Evolutionary conservation across 75 land plant genomes (phyloP), one percentile per base, ranked within the genome.

Genomic region (Cunninghamia lanceolata): DNA sequence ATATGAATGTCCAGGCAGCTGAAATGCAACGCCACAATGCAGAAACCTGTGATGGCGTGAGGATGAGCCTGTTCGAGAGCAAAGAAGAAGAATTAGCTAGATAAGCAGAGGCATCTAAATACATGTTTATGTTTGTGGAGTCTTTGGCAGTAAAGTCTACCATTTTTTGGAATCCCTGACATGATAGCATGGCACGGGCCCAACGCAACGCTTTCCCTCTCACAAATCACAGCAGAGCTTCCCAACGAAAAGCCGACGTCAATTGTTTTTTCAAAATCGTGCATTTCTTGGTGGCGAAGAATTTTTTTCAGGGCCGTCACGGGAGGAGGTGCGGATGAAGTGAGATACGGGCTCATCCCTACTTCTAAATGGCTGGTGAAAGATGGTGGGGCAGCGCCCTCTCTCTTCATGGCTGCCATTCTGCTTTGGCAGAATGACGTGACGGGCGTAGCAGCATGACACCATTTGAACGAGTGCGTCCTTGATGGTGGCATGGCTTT

Each of bases 141-240:
- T 76, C 87, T 68, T 80, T 87, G 21, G 87, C 86, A 0, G 85
- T 88, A 2, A 89, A 89, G 59, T 92, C 89, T 66, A 89, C 87
- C 75, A 76, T 92, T 28, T 89, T 89, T 92, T 28, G 88, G 90
- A 9, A 88, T 92, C 80, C 82, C 91, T 8, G 93, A 92, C 63
- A 63, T 76, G 71, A 86, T 91, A 46, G 82, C 85, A n/a, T 19
- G 88, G 63, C 90, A 92, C 46, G 88, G 45, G 45, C 91, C 88
- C 42, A 86, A 70, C 81, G n/a, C 74, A 17, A 83, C 90, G 46
- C 90, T 89, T 47, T 85, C 93, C 21, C 87, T 87, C 40, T 39
- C 86, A 28, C 87, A 93, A 15, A 87, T 93, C 46, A 83, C 82
- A 66, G 66, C 88, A 3, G 87, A 83, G 28, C 88, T 92, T 45